phyloP scores from a whole-genome alignment of 768 basidiomycete genomes.

The Tricholoma sp. region DNA sequence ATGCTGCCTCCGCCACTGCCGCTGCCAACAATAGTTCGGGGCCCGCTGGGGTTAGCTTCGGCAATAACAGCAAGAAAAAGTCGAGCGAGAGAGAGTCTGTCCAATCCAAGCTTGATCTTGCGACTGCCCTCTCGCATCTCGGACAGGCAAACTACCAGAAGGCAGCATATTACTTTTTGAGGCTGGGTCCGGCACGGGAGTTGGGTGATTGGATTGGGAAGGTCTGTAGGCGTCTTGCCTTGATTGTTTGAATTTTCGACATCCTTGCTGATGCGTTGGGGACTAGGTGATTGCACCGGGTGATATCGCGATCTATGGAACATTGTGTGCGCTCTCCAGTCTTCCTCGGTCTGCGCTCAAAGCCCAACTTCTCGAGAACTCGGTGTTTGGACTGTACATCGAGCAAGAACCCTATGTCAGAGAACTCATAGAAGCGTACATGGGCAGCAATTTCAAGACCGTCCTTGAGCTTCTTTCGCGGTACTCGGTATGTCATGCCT shows the following conservation, averaged over 20 bases:
- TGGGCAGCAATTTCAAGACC: slow-evolving; percentile 80
- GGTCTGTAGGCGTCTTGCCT: slow-evolving; percentile 29
- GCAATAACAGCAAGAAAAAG: slow-evolving; percentile 39
- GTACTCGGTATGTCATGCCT: slow-evolving; percentile 52
- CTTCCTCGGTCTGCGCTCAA: slow-evolving; percentile 69
- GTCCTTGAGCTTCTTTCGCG: slow-evolving; percentile 70
- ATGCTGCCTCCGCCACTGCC: slow-evolving; percentile 42
- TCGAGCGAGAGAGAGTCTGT: slow-evolving; percentile 61
- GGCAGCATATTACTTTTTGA: slow-evolving; percentile 70
- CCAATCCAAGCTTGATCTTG: slow-evolving; percentile 77
- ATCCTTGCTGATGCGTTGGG: neutral
- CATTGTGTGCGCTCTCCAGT: slow-evolving; percentile 78
- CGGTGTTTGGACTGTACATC: slow-evolving; percentile 67
- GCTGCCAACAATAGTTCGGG: slow-evolving; percentile 16
- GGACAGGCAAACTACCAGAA: slow-evolving; percentile 72
- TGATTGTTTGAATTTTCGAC: too few relatives aligned
- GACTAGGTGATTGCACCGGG: slow-evolving; percentile 65
- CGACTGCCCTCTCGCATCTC: slow-evolving; percentile 71
- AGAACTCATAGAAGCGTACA: slow-evolving; percentile 81
- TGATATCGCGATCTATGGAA: slow-evolving; percentile 86
- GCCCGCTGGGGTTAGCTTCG: slow-evolving; percentile 11
- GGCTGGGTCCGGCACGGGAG: slow-evolving; percentile 57
- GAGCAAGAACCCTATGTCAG: slow-evolving; percentile 86
- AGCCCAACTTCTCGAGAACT: slow-evolving; percentile 58
- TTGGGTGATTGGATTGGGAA: slow-evolving; percentile 78